A percentile compares a stretch with the other conserved stretches of the same genome.
Evolutionary conservation across 2,329 filamentous ascomycete species (phyloP).

Genomic region (Cladophialophora yegresii): DNA sequence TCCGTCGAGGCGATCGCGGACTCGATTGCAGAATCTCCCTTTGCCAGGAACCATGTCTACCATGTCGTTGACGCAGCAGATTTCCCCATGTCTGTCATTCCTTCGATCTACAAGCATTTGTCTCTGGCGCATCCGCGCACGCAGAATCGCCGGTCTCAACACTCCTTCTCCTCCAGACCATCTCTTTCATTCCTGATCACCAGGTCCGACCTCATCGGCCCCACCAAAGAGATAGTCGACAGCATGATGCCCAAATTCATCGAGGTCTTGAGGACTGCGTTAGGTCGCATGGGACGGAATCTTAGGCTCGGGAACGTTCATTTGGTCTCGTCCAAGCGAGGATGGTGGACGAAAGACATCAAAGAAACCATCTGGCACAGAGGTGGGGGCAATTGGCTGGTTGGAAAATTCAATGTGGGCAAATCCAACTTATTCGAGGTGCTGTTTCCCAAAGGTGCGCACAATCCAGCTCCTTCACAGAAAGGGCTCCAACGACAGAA

Average conservation of each 20-base stretch:
- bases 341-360: constrained; percentile 87
- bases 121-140: constrained; percentile 73
- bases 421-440: constrained; percentile 90
- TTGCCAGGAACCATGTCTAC: constrained; percentile 91
- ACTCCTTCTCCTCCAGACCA: constrained; percentile 46
- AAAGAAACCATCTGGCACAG: constrained; percentile 83
- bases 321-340: constrained; percentile 80
- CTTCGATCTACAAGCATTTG: constrained; percentile 70
- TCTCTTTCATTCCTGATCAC: constrained; percentile 85
- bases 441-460: constrained; percentile 77
- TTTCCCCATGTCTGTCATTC: constrained; percentile 90
- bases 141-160: constrained; percentile 70
- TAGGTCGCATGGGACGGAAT: constrained; percentile 67
- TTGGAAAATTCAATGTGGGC: constrained; percentile 97
- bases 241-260: constrained; percentile 80
- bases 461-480: constrained; percentile 45
- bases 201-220: constrained; percentile 79
- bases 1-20: constrained; percentile 77
- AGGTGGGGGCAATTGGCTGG: constrained; percentile 88
- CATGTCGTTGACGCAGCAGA: constrained; percentile 94
- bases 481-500: constrained; percentile 42
- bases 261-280: constrained; percentile 71
- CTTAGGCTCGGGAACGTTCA: constrained; percentile 84
- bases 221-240: constrained; percentile 81
- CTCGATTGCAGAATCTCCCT: constrained; percentile 83